Evolutionary conservation across 2,329 filamentous ascomycete genomes (phyloP).

Genomic region (Xylaria sp.): DNA sequence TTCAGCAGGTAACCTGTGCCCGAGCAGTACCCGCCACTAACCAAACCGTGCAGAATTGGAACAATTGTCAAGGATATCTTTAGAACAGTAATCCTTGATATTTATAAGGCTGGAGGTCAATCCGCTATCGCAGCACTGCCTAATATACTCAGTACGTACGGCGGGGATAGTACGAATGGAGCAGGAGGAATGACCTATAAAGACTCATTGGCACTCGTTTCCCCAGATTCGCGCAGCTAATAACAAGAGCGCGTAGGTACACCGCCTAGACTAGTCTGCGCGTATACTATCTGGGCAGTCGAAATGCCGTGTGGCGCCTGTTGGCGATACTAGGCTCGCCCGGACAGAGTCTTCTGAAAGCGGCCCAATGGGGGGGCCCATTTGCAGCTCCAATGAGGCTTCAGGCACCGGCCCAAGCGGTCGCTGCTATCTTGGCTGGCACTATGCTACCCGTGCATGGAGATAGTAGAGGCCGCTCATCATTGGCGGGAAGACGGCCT

Average conservation of each 20-base stretch:
- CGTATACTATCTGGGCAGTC: conserved; percentile 11
- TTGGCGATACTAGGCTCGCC: conserved; percentile 7
- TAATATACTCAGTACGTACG: not conserved
- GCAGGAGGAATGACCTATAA: not conserved
- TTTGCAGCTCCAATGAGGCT: conserved; percentile 15
- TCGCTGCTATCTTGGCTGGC: conserved; percentile 14
- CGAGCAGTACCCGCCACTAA: conserved; percentile 1
- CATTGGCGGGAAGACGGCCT: conserved; percentile 8
- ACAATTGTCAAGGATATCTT: conserved; percentile 10
- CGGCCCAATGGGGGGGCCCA: conserved; percentile 14
- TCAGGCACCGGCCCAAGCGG: conserved; percentile 21
- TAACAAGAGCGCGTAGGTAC: conserved; percentile 7
- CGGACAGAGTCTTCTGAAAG: conserved; percentile 11
- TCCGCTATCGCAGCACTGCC: not conserved
- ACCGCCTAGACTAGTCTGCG: conserved; percentile 3
- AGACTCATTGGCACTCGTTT: conserved; percentile 7
- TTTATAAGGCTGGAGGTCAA: conserved; percentile 21
- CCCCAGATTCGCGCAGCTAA: conserved; percentile 15
- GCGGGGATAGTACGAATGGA: not conserved
- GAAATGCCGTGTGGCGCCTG: conserved; percentile 13
- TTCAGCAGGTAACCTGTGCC: conserved; percentile 9
- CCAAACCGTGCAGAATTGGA: not conserved
- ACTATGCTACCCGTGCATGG: conserved; percentile 13
- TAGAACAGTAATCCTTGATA: conserved; percentile 26
- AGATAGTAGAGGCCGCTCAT: conserved; percentile 6